Evolutionary conservation across 2,329 filamentous ascomycete genomes (phyloP).

Genomic region (Neurospora crassa): DNA sequence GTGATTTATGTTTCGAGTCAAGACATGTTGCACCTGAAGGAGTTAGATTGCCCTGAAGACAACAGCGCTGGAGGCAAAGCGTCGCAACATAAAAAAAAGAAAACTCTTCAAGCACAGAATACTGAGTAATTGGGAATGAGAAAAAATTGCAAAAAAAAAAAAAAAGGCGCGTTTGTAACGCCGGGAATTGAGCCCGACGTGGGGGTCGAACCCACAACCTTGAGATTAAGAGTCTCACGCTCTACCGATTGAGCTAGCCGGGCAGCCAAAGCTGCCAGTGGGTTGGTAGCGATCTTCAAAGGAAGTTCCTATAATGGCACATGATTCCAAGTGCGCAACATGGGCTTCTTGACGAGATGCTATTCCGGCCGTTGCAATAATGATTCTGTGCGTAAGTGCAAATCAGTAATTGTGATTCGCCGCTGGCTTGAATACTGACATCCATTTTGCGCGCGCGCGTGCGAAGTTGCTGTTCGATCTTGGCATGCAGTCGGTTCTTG

Average conservation of each 20-base stretch:
- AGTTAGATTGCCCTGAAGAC: background rate
- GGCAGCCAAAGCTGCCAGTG: constrained; percentile 21
- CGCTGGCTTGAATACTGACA: background rate
- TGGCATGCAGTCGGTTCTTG: background rate
- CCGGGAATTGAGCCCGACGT: background rate
- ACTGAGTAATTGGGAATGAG: background rate
- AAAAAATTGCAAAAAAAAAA: background rate
- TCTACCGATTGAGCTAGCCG: constrained; percentile 61
- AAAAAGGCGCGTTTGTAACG: background rate
- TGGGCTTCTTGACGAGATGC: background rate
- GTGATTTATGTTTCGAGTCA: background rate
- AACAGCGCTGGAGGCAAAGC: background rate
- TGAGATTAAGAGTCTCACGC: constrained; percentile 54
- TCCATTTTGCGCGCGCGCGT: background rate
- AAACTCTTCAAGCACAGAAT: too few relatives aligned
- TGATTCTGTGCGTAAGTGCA: background rate
- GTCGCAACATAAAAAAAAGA: background rate
- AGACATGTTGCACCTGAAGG: too few relatives aligned
- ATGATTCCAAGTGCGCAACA: background rate
- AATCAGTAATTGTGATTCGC: background rate
- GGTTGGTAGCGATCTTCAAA: background rate
- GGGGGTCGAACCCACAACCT: background rate
- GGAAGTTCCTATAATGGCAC: background rate
- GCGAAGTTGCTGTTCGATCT: background rate
- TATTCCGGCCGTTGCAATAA: background rate